Evolutionary conservation across 2,329 filamentous ascomycete genomes (phyloP).

Genomic region (Fusarium citri): DNA sequence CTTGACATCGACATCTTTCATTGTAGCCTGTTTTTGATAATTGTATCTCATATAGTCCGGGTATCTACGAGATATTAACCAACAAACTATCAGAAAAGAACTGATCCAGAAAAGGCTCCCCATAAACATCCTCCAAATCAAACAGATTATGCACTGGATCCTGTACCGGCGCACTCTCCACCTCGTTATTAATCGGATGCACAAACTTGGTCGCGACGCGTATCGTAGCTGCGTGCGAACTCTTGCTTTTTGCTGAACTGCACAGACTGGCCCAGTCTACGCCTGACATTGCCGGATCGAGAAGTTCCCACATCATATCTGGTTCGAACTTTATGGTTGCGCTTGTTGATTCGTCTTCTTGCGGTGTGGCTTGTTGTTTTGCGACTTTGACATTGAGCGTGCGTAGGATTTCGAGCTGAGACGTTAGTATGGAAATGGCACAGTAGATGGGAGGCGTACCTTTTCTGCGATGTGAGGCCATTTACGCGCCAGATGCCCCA

Average conservation of each 20-base stretch:
- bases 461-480: slow-evolving; percentile 43
- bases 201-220: slow-evolving; percentile 42
- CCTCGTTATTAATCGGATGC: slow-evolving; percentile 30
- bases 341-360: not conserved
- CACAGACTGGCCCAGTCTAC: not conserved
- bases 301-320: slow-evolving; percentile 41
- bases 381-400: slow-evolving; percentile 28
- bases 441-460: not conserved
- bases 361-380: not conserved
- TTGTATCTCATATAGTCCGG: too few relatives aligned
- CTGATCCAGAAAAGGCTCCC: slow-evolving; percentile 38
- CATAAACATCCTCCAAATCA: slow-evolving; percentile 31
- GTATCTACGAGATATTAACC: slow-evolving; percentile 23
- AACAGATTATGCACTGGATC: slow-evolving; percentile 14
- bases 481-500: slow-evolving; percentile 14
- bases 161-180: not conserved
- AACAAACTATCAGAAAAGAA: slow-evolving; percentile 41
- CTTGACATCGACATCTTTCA: too few relatives aligned
- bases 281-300: slow-evolving; percentile 26
- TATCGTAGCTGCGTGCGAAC: slow-evolving; percentile 25
- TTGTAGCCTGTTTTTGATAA: too few relatives aligned
- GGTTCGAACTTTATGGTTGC: slow-evolving; percentile 37
- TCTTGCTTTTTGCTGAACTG: not conserved
- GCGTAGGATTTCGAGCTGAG: slow-evolving; percentile 30
- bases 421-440: rapidly evolving